These are phyloP conservation scores for Diplodia corticola DNA, from an alignment of 2,329 filamentous ascomycete genomes.

Conservation along the genomic window DNA sequence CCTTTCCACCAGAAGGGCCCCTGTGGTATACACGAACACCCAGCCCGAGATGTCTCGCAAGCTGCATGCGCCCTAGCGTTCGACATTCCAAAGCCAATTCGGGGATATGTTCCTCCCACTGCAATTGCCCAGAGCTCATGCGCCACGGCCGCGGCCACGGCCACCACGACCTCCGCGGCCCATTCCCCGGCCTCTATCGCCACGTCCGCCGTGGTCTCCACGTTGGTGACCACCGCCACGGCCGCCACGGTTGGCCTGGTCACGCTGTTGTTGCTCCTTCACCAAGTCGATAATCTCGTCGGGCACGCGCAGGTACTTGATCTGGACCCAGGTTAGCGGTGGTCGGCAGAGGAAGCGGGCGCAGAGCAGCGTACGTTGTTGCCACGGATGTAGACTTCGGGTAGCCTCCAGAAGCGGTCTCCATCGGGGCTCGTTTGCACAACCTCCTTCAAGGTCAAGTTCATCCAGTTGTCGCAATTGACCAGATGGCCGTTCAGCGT, in stretches of 20 bases:
- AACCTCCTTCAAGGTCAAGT: conserved; percentile 93
- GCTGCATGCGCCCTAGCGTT: not conserved
- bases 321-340: conserved; percentile 56
- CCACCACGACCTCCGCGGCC: conserved; percentile 58
- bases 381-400: conserved; percentile 93
- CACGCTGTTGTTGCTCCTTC: conserved; percentile 84
- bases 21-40: not conserved
- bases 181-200: conserved; percentile 41
- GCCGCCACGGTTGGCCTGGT: conserved; percentile 60
- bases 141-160: conserved; percentile 52
- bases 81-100: not conserved
- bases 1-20: not conserved
- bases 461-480: conserved; percentile 99
- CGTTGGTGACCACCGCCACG: conserved; percentile 63
- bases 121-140: not conserved
- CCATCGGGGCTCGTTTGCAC: conserved; percentile 95
- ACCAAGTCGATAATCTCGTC: conserved; percentile 95
- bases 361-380: conserved; percentile 73
- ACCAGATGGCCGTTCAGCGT: conserved; percentile 95
- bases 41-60: not conserved
- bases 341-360: not conserved
- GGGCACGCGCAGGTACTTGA: conserved; percentile 95
- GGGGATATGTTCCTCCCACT: not conserved
- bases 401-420: conserved; percentile 87
- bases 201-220: conserved; percentile 55